A percentile compares a stretch with the other conserved stretches of the same genome.
Conservation (phyloP, 768 basidiomycete genomes). For the Russula brevipes region DNA sequence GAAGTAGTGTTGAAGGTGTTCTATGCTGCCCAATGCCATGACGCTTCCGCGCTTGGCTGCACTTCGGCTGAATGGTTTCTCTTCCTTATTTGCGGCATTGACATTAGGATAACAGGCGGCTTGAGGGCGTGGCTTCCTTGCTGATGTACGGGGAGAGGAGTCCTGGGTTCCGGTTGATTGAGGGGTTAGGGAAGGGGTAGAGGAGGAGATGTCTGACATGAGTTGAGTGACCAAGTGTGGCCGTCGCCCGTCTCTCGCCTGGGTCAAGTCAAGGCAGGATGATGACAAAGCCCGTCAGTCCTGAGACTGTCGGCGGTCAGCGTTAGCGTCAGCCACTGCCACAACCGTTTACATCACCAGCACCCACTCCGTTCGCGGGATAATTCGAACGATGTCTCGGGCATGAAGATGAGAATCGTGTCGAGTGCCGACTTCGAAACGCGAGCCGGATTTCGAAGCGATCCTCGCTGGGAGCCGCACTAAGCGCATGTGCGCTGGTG, state of each 20-base stretch:
- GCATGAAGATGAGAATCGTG: too few species aligned
- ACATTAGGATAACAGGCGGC: slow-evolving; percentile 76
- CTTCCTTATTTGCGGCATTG: slow-evolving; percentile 62
- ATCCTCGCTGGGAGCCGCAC: too few species aligned
- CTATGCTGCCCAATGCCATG: slow-evolving; percentile 91
- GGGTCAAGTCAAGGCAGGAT: not conserved
- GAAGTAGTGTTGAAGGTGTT: slow-evolving; percentile 93
- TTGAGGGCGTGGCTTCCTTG: slow-evolving; percentile 54
- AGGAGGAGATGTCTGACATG: slow-evolving; percentile 35
- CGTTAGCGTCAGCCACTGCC: not conserved
- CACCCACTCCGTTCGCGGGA: too few species aligned
- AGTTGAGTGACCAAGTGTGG: not conserved
- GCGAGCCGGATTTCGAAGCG: too few species aligned
- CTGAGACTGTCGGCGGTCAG: too few species aligned
- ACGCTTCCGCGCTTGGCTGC: slow-evolving; percentile 93
- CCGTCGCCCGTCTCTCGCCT: not conserved
- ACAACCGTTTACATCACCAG: not conserved
- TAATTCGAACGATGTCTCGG: too few species aligned
- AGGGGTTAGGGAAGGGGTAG: slow-evolving; percentile 55
- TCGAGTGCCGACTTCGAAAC: too few species aligned
- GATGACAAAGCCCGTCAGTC: slow-evolving; percentile 11
- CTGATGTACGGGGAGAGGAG: slow-evolving; percentile 33
- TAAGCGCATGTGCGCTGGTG: too few species aligned
- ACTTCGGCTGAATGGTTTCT: slow-evolving; percentile 83
- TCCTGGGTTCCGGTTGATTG: slow-evolving; percentile 49